These are phyloP conservation scores for Colletotrichum agaves DNA, from an alignment of 2,329 filamentous ascomycete genomes.

Conservation along the genomic window DNA sequence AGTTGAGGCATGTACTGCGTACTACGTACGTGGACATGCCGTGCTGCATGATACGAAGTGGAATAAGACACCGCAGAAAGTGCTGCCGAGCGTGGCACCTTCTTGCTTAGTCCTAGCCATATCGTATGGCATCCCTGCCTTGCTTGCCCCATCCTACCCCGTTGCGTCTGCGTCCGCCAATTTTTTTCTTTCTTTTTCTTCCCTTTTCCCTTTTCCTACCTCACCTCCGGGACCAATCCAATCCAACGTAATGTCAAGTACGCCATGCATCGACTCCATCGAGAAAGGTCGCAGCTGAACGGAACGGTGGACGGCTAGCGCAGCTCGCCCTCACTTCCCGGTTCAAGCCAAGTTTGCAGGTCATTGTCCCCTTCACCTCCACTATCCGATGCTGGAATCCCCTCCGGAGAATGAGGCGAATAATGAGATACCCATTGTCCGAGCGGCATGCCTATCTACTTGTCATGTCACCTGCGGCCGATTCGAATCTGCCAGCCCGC, in stretches of 20 bases:
- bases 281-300: background rate
- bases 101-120: conserved; percentile 34
- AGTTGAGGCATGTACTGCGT: too few relatives aligned
- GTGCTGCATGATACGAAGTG: background rate
- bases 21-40: background rate
- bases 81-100: conserved; percentile 24
- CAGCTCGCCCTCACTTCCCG: conserved; percentile 1
- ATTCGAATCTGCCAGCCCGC: conserved; percentile 15
- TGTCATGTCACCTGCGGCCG: conserved; percentile 23
- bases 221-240: conserved; percentile 19
- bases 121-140: conserved; percentile 25
- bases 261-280: conserved; percentile 16
- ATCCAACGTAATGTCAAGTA: conserved; percentile 3
- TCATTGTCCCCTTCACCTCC: conserved; percentile 8
- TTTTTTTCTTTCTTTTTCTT: background rate
- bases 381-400: conserved; percentile 5
- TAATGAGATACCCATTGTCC: conserved; percentile 16
- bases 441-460: conserved; percentile 16
- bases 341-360: background rate
- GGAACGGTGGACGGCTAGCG: background rate
- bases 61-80: background rate
- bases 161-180: conserved; percentile 23
- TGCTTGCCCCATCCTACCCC: conserved; percentile 18
- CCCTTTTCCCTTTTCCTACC: too few relatives aligned
- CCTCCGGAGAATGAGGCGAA: conserved; percentile 11